These are phyloP conservation scores for Annona squamosa DNA, from an alignment of 164 flowering plant genomes.

Conservation along the genomic window DNA sequence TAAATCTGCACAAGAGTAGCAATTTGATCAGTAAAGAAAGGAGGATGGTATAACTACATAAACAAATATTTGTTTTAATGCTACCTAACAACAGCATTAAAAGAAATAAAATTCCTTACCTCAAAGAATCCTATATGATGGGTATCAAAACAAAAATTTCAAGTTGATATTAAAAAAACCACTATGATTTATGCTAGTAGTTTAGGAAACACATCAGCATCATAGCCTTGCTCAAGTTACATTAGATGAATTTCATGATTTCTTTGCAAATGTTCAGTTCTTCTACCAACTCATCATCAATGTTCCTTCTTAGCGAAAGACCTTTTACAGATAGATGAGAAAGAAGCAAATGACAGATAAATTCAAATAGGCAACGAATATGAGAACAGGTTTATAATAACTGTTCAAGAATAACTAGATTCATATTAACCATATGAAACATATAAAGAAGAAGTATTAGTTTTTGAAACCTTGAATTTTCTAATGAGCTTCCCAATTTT, in stretches of 20 bases:
- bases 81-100: neutral
- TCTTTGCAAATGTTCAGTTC: neutral
- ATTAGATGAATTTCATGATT: neutral
- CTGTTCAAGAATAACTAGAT: neutral
- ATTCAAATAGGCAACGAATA: neutral
- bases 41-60: too few species aligned
- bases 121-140: neutral
- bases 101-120: too few species aligned
- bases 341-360: too few species aligned
- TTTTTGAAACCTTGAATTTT: conserved; percentile 31
- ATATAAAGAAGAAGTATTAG: conserved; percentile 19
- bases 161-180: neutral
- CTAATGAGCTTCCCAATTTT: conserved; percentile 27
- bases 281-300: neutral
- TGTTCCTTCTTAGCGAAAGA: neutral
- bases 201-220: neutral
- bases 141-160: neutral
- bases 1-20: too few species aligned
- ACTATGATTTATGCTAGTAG: neutral
- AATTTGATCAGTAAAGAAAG: too few species aligned
- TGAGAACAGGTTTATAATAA: neutral
- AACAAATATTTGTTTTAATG: too few species aligned
- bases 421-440: conserved; percentile 26
- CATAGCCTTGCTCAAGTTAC: neutral
- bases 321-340: too few species aligned